These are phyloP conservation scores for Syzygium oleosum DNA, from an alignment of 345 rosid species.

Conservation along the genomic window DNA sequence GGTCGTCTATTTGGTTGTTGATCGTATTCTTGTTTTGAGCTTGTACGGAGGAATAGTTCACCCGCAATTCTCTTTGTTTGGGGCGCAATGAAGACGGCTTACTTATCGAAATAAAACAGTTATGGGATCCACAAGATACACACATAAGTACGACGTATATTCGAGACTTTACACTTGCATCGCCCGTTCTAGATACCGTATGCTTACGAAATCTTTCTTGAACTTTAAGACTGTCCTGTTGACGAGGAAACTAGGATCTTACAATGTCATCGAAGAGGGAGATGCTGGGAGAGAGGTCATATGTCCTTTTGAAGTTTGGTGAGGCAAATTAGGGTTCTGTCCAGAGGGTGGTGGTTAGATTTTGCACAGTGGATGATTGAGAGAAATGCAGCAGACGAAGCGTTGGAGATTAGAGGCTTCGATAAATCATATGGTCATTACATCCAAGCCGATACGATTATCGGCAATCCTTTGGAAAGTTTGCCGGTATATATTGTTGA, in stretches of 20 bases:
- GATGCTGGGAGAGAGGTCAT: background rate
- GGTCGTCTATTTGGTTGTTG: too few species aligned
- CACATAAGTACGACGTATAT: too few species aligned
- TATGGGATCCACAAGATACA: too few species aligned
- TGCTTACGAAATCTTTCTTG: background rate
- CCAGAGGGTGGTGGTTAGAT: background rate
- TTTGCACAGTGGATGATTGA: background rate
- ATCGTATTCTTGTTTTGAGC: too few species aligned
- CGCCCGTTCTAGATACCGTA: background rate
- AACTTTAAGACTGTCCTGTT: background rate
- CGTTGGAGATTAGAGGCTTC: background rate
- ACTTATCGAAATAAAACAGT: background rate
- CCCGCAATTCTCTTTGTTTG: background rate
- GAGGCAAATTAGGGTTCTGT: background rate
- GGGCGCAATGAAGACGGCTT: background rate
- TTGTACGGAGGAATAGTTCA: background rate
- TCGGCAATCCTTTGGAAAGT: background rate
- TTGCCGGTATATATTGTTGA: background rate
- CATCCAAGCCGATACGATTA: background rate
- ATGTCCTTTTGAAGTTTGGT: background rate
- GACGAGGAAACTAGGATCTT: background rate
- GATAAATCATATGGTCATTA: background rate
- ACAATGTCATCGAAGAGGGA: background rate
- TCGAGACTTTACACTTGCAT: background rate
- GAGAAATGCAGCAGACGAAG: background rate